Evolutionary conservation across 441 rosid genomes (phyloP).

Genomic region (Geranium incanum): DNA sequence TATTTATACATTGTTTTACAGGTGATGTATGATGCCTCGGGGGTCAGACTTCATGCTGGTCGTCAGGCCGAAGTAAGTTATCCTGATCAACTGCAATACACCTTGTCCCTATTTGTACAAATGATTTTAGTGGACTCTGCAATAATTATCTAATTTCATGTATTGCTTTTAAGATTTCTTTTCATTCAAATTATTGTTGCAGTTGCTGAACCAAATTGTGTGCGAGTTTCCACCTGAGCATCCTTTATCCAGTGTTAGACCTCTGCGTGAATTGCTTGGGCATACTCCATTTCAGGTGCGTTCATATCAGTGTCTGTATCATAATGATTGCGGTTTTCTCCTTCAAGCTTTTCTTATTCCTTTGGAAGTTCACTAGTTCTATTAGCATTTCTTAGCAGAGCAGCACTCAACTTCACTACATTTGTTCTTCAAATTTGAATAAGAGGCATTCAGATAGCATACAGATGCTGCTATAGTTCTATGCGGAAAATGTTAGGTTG

Average conservation of each 20-base stretch:
- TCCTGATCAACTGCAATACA: constrained; percentile 12
- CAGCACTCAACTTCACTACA: neutral
- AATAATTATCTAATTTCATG: neutral
- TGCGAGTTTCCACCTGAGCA: constrained; percentile 98
- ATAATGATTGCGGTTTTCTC: neutral
- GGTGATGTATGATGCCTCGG: constrained; percentile 99
- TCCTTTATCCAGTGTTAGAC: constrained; percentile 72
- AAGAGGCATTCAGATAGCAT: neutral
- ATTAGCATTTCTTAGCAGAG: neutral
- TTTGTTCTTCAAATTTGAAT: too few relatives aligned
- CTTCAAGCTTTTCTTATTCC: neutral
- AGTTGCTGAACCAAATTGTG: constrained; percentile 92
- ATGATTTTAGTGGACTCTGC: neutral
- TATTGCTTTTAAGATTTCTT: too few relatives aligned
- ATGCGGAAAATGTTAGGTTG: too few relatives aligned
- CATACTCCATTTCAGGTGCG: constrained; percentile 90
- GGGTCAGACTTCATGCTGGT: constrained; percentile 93
- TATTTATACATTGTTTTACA: constrained; percentile 20
- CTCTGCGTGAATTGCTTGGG: constrained; percentile 90
- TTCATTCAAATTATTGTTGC: constrained; percentile 23
- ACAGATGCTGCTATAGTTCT: too few relatives aligned
- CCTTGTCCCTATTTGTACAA: neutral
- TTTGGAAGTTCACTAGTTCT: constrained; percentile 5
- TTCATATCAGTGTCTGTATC: neutral
- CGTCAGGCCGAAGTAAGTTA: constrained; percentile 88